Base-by-base conservation (phyloP, 2,329 filamentous ascomycete species). In the Talaromyces albobiverticillius region DNA sequence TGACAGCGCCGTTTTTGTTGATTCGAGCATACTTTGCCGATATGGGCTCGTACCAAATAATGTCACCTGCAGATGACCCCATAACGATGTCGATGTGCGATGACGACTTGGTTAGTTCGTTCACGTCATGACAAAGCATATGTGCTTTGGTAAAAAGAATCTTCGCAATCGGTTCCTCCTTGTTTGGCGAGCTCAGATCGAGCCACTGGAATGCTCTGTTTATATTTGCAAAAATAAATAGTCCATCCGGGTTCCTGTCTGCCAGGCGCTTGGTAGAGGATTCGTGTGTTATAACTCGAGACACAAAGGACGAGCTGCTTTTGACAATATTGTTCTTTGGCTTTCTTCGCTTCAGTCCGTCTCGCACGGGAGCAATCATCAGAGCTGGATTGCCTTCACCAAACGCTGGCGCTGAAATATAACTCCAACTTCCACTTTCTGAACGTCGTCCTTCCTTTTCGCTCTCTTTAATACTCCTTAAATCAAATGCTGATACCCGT, bases 261-360 rank as follows among this genome's bases (percentile, higher is more conserved):
- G 84, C 82, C 59, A 97, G 72, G 60, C 89, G 86, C 72, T 94
- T 95, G 20, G 82, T 80, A 52, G 95, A 72, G 4, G 81, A 80
- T 64, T 99, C 94, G 65, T 96, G 89, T 14, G 91, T 86, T 60
- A 97, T 96, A 29, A 96, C 93, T 52, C 94, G 80, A n/a, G 93
- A 96, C 26, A 99, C 94, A 67, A 96, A 99, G 0, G 93, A 96
- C 9, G 94, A 99, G 71, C 96, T 97, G 75, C 91, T 97, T 79
- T 99, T 99, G 50, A 93, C 86, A 71, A 99, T 94, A 71, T 95
- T 97, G 73, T 93, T 97, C 80, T 97, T 99, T 2, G 94, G 94
- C 71, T 99, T 99, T 66, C 87, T 84, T 68, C 85, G 82, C 78
- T 96, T 96, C 22, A 77, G 68, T 9, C 76, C 76, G 38, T 83